Evolutionary conservation across 1,284 basidiomycete genomes (phyloP), one percentile per base, ranked within the genome.

Genomic region (Heterobasidion occidentale): DNA sequence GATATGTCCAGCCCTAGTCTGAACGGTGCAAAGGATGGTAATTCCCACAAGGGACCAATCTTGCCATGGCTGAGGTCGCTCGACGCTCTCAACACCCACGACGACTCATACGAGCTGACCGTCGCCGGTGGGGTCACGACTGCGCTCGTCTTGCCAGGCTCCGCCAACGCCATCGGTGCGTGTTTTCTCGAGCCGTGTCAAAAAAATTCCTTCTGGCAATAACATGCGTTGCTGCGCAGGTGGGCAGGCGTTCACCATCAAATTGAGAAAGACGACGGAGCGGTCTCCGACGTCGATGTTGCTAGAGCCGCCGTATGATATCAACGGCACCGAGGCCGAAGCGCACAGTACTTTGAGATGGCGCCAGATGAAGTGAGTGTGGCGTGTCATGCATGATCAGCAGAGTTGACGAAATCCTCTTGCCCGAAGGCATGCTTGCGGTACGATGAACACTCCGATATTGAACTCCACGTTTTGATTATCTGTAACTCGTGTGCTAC

Each of bases 91-190:
- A 75, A 79, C 58, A 78, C 77, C 17, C 78, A 79, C 54, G 79
- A 81, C 58, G 70, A 71, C n/a, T 66, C 69, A 0, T 73, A 74
- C 59, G 61, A 59, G 42, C 67, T 74, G 8, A 69, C 75, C 3
- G 69, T 77, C 36, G 68, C 77, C 2, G 79, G 79, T 4, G 79
- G 79, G 6, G 71, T 81, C 50, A 79, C 78, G 1, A 71, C 77
- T 2, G 68, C 70, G 15, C 73, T 79, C 54, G 67, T 80, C 34
- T 69, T 77, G 0, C 76, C 76, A 6, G 76, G 76, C 9, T 80
- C 77, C 50, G 76, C 68, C 15, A 83, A 84, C 70, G 76, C 77
- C 36, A 84, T 89, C 51, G 86, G 86, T 83, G 17, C 9, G 46
- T 48, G 46, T 7, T 33, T 19, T 48, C 46, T 20, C 38, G 38